Base-by-base conservation (phyloP, 2,329 filamentous ascomycete species). In the Geosmithia putterillii region DNA sequence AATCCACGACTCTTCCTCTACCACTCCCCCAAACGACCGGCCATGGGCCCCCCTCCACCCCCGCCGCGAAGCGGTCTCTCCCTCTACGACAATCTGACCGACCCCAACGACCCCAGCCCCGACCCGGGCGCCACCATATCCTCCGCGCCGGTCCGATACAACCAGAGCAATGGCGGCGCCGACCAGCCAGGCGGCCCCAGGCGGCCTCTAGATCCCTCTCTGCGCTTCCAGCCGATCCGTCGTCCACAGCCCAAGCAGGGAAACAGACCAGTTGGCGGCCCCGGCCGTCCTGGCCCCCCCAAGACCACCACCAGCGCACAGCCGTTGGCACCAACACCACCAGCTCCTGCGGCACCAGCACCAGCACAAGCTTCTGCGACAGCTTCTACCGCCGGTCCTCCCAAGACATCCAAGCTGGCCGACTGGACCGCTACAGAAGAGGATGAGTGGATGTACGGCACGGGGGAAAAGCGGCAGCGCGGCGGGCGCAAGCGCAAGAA, bases 181-280 rank as follows among this genome's bases (percentile, higher is more conserved):
- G 53, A 61, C 38, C 66, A 74, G 51, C 28, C 41, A n/a, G n/a
- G n/a, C 14, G 23, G 50, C 2, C 68, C 73, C 47, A 88, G 81
- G 61, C 86, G 84, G 62, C 67, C 64, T 14, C 50, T 68, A 39
- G 69, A 74, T 43, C 59, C 69, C 60, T 78, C 84, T 55, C 71
- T 94, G 49, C 83, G 83, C 60, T 94, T 94, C 66, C 86, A 94
- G 60, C 87, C 87, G 42, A 88, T 88, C 51, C 85, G 85, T 55
- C 77, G 86, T 47, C 85, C 86, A 20, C 79, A 87, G 54, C 52
- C 59, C 52, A 82, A 65, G 57, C 74, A 61, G 55, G 60, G 56
- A 64, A 78, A 55, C 64, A 79, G 69, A 57, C 60, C 73, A 34
- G 90, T 88, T n/a, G n/a, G n/a, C n/a, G 57, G 63, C 75, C 6